Evolutionary conservation across 2,329 filamentous ascomycete genomes (phyloP).

Genomic region (Magnaporthiopsis poae): DNA sequence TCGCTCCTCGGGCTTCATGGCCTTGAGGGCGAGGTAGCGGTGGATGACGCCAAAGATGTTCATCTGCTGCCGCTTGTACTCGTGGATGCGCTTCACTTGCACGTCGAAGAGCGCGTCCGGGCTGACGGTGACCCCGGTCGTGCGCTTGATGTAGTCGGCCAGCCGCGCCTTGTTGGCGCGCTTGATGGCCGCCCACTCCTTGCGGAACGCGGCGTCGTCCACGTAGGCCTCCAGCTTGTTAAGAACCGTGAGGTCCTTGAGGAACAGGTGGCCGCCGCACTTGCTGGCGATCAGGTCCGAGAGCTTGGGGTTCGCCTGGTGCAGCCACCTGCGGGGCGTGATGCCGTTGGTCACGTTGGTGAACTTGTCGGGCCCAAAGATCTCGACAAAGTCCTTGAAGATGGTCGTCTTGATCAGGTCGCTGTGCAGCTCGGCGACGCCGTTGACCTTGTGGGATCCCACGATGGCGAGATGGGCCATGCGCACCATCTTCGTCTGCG

Average conservation of each 20-base stretch:
- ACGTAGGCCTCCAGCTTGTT: conserved; percentile 77
- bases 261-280: conserved; percentile 69
- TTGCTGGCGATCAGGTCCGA: conserved; percentile 89
- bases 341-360: conserved; percentile 98
- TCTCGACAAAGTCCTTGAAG: conserved; percentile 94
- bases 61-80: conserved; percentile 97
- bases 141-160: conserved; percentile 79
- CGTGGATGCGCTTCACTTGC: conserved; percentile 97
- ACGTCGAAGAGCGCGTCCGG: conserved; percentile 86
- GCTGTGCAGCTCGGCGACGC: conserved; percentile 92
- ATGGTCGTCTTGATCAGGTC: conserved; percentile 98
- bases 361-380: conserved; percentile 95
- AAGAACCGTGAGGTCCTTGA: conserved; percentile 80
- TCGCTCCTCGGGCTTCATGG: conserved; percentile 68
- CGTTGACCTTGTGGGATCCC: conserved; percentile 97
- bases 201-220: conserved; percentile 81
- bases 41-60: conserved; percentile 98
- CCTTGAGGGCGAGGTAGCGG: conserved; percentile 81
- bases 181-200: conserved; percentile 95
- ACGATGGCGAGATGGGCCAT: conserved; percentile 95
- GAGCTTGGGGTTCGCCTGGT: conserved; percentile 89
- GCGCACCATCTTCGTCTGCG: conserved; percentile 91
- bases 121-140: conserved; percentile 72
- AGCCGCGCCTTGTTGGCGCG: conserved; percentile 88
- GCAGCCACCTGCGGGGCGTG: conserved; percentile 88